Evolutionary conservation across 352 stramenopile genomes (phyloP), one percentile per base, ranked within the genome.

Genomic region (Peronospora destructor): DNA sequence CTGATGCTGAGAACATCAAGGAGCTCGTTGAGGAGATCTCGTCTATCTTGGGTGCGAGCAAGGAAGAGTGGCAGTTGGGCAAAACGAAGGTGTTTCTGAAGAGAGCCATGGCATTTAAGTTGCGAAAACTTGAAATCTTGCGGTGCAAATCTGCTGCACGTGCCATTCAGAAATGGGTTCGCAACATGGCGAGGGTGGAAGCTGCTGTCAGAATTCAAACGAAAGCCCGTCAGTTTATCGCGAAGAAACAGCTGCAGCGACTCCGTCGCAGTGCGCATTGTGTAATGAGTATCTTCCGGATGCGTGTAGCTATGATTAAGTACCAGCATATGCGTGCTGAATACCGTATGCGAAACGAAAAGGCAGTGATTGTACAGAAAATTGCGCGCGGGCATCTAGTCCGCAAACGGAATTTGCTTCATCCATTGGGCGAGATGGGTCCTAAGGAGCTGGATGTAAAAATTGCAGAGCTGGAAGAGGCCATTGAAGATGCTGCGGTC

Each of bases 71-170:
- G 84, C 84, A 95, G 45, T 59, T 95, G 16, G 84, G 84, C 0
- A 91, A 87, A 45, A 91, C 79, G 4, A 95, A 95, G 53, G 81
- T 95, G 8, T 95, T 95, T 41, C 46, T 95, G 23, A 93, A 92
- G 51, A 61, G 84, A 38, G 65, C 53, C 1, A 72, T 95, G 17
- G 79, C 84, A 1, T 73, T 88, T 41, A 95, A 95, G 56, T 45
- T 93, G 17, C 76, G 80, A 13, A 87, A 90, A 40, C 64, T 95
- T 6, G 78, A 95, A 41, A 63, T 84, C 10, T 44, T 95, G 38
- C 82, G 84, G 0, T 83, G 82, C 45, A 91, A 93, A 50, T 83
- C 80, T n/a, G 82, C 84, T 3, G 84, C 83, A 0, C 67, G 84
- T 21, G 72, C 73, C 0, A 58, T 94, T n/a, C 84, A 94, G 53